Evolutionary conservation across 805 yeast species (phyloP).

Genomic region (Priceomyces medius): DNA sequence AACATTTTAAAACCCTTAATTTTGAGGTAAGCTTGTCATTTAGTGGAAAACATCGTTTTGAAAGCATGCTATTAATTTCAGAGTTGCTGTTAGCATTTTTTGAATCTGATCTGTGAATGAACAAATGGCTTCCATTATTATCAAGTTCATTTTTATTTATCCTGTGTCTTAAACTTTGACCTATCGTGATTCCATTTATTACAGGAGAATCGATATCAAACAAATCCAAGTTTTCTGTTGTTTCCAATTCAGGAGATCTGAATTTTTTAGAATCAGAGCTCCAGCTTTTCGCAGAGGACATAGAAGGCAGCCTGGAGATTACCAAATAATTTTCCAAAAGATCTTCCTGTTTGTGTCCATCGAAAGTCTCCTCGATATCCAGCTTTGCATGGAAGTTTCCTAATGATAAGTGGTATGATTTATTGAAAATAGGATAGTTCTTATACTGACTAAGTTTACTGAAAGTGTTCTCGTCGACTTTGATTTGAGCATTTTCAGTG

Average conservation of each 20-base stretch:
- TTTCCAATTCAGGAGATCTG: conserved; percentile 10
- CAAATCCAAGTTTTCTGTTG: conserved; percentile 17
- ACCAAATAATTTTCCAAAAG: conserved; percentile 32
- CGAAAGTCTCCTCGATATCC: background rate
- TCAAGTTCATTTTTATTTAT: background rate
- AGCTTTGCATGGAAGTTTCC: conserved; percentile 15
- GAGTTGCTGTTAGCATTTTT: background rate
- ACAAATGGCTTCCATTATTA: conserved; percentile 1
- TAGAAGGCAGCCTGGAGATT: conserved; percentile 20
- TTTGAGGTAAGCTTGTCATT: background rate
- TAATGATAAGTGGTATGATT: conserved; percentile 29
- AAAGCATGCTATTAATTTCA: background rate
- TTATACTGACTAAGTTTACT: too few relatives aligned
- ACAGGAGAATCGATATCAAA: conserved; percentile 31
- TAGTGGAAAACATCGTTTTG: background rate
- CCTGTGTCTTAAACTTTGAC: conserved; percentile 24
- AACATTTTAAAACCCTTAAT: conserved; percentile 14
- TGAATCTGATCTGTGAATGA: background rate
- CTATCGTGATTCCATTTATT: conserved; percentile 34
- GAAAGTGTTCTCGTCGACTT: too few relatives aligned
- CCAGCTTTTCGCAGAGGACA: background rate
- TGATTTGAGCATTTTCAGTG: too few relatives aligned
- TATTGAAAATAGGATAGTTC: conserved; percentile 14
- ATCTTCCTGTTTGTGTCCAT: conserved; percentile 31
- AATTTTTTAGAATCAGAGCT: background rate